Evolutionary conservation across 1,284 basidiomycete genomes (phyloP), one percentile per base, ranked within the genome.

Genomic region (Cerrena zonata): DNA sequence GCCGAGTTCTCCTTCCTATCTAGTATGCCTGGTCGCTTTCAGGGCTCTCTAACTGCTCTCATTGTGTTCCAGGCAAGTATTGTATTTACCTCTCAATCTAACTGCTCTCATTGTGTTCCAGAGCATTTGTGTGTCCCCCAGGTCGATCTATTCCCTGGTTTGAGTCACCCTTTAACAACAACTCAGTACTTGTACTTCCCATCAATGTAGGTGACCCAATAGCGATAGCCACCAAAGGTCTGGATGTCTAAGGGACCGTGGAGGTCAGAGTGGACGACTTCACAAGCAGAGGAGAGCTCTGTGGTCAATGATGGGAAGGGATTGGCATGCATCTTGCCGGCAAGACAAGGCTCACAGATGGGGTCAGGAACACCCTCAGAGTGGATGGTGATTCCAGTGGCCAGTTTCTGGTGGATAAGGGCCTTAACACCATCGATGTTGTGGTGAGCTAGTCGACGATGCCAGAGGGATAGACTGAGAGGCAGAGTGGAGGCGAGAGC

Each of bases 161-260:
- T n/a, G n/a, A n/a, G n/a, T n/a, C n/a, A n/a, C n/a, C n/a, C n/a
- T n/a, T n/a, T n/a, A n/a, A n/a, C n/a, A n/a, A n/a, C n/a, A 11
- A 49, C 59, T 40, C 56, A 44, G 21, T 58, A 58, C 5, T 53
- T 50, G 3, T 58, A 56, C 39, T 51, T 54, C 46, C 70, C 62
- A 54, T 71, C 65, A 47, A 69, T 66, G 53, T 70, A 68, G 1
- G 61, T 63, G n/a, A 69, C 56, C 61, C 62, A 66, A 54, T 70
- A 72, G 4, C 53, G 55, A 42, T 58, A 61, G 4, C 68, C 68
- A 24, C 55, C 50, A 15, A 38, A 50, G 22, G 63, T 61, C n/a
- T 37, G 41, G 18, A 58, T 52, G 12, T 59, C 56, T 12, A 69
- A 48, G 27, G 60, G 68, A 38, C 67, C 67, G 52, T 68, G 60